Conservation (phyloP, 2,329 filamentous ascomycete genomes). For the Macroventuria anomochaeta region DNA sequence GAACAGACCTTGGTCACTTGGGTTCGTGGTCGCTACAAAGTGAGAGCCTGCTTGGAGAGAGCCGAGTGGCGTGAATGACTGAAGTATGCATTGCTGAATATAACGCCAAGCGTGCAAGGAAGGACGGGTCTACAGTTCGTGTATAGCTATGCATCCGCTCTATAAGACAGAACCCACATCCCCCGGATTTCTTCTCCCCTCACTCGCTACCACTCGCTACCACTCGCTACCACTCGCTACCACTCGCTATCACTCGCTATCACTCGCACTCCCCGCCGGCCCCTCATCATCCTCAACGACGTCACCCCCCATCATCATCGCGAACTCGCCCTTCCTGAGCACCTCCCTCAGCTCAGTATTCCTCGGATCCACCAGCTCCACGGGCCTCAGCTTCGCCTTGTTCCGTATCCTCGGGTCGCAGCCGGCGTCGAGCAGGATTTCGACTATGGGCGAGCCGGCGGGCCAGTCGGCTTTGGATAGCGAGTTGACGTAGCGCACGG, state of each 20-base stretch:
- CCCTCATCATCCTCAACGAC: slow-evolving; percentile 58
- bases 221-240: background rate
- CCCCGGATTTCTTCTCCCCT: too few relatives aligned
- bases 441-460: slow-evolving; percentile 71
- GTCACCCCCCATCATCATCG: slow-evolving; percentile 56
- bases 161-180: background rate
- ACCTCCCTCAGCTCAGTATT: slow-evolving; percentile 68
- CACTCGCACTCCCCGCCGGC: slow-evolving; percentile 57
- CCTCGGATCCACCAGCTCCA: slow-evolving; percentile 75
- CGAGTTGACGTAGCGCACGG: slow-evolving; percentile 76
- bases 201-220: too few relatives aligned
- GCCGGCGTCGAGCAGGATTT: slow-evolving; percentile 84
- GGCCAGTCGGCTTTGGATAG: slow-evolving; percentile 69
- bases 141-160: slow-evolving; percentile 6
- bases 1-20: too few relatives aligned
- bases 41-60: too few relatives aligned
- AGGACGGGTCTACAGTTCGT: background rate
- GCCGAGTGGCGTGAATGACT: background rate
- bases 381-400: slow-evolving; percentile 73
- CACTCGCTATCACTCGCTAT: slow-evolving; percentile 44
- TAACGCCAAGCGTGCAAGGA: background rate
- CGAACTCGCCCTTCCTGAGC: slow-evolving; percentile 75
- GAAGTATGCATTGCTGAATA: background rate
- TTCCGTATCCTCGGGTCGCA: slow-evolving; percentile 69
- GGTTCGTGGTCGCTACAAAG: too few relatives aligned